These are phyloP conservation scores for Pisolithus albus DNA, from an alignment of 768 basidiomycete species.

Conservation along the genomic window DNA sequence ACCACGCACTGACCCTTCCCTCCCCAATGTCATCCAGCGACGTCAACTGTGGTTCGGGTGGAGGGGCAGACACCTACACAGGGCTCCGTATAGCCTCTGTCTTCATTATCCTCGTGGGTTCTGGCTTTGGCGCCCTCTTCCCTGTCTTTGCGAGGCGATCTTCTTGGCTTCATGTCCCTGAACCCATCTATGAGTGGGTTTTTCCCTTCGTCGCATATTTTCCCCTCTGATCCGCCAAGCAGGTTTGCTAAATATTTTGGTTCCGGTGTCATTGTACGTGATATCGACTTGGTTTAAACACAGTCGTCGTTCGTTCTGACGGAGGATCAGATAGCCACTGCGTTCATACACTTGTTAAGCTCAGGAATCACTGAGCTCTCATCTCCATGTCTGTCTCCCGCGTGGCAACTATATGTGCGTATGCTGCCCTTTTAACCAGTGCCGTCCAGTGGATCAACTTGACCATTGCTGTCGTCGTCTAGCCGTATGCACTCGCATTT, in stretches of 20 bases:
- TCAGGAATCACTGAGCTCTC: slow-evolving; percentile 68
- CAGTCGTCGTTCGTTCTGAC: not conserved
- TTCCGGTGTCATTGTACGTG: slow-evolving; percentile 75
- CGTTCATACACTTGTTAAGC: slow-evolving; percentile 76
- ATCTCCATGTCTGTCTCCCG: slow-evolving; percentile 60
- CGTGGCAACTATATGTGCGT: slow-evolving; percentile 72
- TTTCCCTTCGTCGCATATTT: not conserved
- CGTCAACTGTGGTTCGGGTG: slow-evolving; percentile 42
- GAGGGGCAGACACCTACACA: slow-evolving; percentile 42
- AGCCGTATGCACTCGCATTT: slow-evolving; percentile 81
- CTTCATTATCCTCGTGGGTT: slow-evolving; percentile 65
- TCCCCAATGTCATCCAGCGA: slow-evolving; percentile 17
- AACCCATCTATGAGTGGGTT: slow-evolving; percentile 59
- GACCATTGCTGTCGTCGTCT: not conserved
- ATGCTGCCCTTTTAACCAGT: not conserved
- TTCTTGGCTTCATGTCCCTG: slow-evolving; percentile 34
- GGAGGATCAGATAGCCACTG: slow-evolving; percentile 67
- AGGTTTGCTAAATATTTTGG: slow-evolving; percentile 90
- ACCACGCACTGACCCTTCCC: too few relatives aligned
- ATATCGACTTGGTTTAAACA: not conserved
- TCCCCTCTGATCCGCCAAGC: slow-evolving; percentile 2
- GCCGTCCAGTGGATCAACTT: too few relatives aligned
- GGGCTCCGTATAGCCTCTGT: slow-evolving; percentile 62
- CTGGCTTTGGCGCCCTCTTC: slow-evolving; percentile 58
- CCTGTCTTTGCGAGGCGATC: slow-evolving; percentile 58